Evolutionary conservation across 768 basidiomycete genomes (phyloP), one percentile per base, ranked within the genome.

Genomic region (Psilocybe sp.): DNA sequence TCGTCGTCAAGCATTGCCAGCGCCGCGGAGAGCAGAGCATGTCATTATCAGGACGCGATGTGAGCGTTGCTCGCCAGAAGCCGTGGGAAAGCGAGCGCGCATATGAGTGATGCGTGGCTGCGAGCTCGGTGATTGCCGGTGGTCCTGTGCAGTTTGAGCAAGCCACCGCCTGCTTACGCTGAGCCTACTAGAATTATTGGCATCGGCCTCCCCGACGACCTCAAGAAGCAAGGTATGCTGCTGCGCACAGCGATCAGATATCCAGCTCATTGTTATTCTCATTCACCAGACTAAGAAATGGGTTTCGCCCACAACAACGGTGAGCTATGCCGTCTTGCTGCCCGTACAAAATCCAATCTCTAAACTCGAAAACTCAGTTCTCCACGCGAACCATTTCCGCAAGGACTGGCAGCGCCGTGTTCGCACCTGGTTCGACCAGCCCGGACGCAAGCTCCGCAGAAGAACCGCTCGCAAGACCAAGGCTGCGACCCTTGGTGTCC

Each of bases 351-450:
- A 28, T 28, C 11, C 23, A 34, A 46, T 49, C 41, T 53, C 49
- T 52, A 31, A 55, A 42, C 51, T 46, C 43, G 40, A 19, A 42
- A 39, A 38, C 33, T 57, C 41, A 89, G 91, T 90, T 77, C 90
- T 96, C 71, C 93, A 84, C 76, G 81, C 72, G 62, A 94, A 94
- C 74, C 93, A 97, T 71, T 94, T 94, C 83, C 91, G 85, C 79
- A 98, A 98, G 85, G 95, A 98, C 71, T 98, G 95, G 95, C 96
- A 98, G 73, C 81, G 86, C 66, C 89, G 88, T 58, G 93, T 96
- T 62, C 87, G 87, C 73, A 96, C 92, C 67, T 94, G 95, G 95
- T 98, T 98, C 70, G 90, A 98, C 79, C 97, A 99, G 76, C 93
- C 97, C 50, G 96, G 95, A 43, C 89, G 91, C 69, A 98, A 98